These are phyloP conservation scores for Heterobasidion parviporum DNA, from an alignment of 1,284 basidiomycete species.

Conservation along the genomic window DNA sequence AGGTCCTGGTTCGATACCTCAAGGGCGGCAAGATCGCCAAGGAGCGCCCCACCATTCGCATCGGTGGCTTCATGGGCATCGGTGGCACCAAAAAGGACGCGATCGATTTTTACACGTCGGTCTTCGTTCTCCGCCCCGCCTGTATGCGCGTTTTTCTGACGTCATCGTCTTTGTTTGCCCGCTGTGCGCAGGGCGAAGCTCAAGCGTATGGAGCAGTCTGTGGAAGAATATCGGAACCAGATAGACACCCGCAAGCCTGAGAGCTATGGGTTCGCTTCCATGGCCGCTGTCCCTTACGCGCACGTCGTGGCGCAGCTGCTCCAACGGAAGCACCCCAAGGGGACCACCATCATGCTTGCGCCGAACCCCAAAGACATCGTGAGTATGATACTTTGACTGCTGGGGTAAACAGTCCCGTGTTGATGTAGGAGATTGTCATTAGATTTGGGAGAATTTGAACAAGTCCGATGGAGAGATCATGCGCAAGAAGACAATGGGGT, in stretches of 20 bases:
- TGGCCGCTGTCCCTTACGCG: slow-evolving; percentile 89
- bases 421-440: slow-evolving; percentile 1
- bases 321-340: slow-evolving; percentile 60
- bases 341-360: slow-evolving; percentile 62
- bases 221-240: slow-evolving; percentile 70
- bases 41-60: slow-evolving; percentile 65
- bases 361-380: slow-evolving; percentile 85
- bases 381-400: slow-evolving; percentile 19
- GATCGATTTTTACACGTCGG: slow-evolving; percentile 78
- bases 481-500: slow-evolving; percentile 67
- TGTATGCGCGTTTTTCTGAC: not conserved
- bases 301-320: slow-evolving; percentile 76
- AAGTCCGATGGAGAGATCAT: slow-evolving; percentile 59
- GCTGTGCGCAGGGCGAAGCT: slow-evolving; percentile 47
- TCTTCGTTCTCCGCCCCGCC: slow-evolving; percentile 5
- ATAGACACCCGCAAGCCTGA: slow-evolving; percentile 76
- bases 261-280: slow-evolving; percentile 89
- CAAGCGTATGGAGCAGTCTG: slow-evolving; percentile 67
- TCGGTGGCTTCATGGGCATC: slow-evolving; percentile 67
- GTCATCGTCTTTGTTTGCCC: too few relatives aligned
- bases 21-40: slow-evolving; percentile 68
- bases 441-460: slow-evolving; percentile 87
- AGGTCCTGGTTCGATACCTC: slow-evolving; percentile 77
- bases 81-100: slow-evolving; percentile 76
- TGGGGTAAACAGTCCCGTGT: slow-evolving; percentile 11